These are phyloP conservation scores for Pichia sp. DNA, from an alignment of 1,139 yeast genomes.

Conservation along the genomic window DNA sequence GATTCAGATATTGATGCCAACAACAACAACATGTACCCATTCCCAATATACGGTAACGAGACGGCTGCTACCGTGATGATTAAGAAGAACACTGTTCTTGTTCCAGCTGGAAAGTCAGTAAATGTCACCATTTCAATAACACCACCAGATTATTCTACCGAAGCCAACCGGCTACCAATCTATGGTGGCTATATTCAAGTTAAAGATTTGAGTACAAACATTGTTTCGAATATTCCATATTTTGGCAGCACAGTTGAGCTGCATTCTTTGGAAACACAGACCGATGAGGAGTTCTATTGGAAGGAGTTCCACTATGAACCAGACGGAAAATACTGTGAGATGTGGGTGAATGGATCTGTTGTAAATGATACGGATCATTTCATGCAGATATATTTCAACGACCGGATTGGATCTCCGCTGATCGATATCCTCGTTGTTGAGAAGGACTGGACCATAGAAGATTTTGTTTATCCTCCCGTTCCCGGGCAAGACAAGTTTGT, in stretches of 20 bases:
- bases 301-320: neutral
- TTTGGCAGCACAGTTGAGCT: slow-evolving; percentile 6
- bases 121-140: slow-evolving; percentile 4
- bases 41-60: slow-evolving; percentile 1
- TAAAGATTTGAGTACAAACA: neutral
- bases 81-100: slow-evolving; percentile 1
- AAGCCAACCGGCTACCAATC: slow-evolving; percentile 6
- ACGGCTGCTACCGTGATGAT: neutral
- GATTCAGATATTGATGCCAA: neutral
- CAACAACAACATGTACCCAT: slow-evolving; percentile 6
- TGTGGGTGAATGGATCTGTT: slow-evolving; percentile 9
- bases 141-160: slow-evolving; percentile 7
- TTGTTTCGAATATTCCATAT: slow-evolving; percentile 6
- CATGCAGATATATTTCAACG: slow-evolving; percentile 5
- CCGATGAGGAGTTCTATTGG: slow-evolving; percentile 9
- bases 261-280: slow-evolving; percentile 9
- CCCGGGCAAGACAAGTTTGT: slow-evolving; percentile 8
- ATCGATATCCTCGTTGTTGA: slow-evolving; percentile 9
- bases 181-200: slow-evolving; percentile 11
- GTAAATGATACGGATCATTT: slow-evolving; percentile 6
- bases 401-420: slow-evolving; percentile 8
- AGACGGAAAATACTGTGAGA: slow-evolving; percentile 1
- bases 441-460: slow-evolving; percentile 10
- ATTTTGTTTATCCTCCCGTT: slow-evolving; percentile 9
- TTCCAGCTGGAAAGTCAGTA: neutral